Percentiles rank a stretch among this genome's conserved stretches.
Evolutionary conservation across 164 flowering plant species (phyloP).

Genomic region (Liquidambar formosana): DNA sequence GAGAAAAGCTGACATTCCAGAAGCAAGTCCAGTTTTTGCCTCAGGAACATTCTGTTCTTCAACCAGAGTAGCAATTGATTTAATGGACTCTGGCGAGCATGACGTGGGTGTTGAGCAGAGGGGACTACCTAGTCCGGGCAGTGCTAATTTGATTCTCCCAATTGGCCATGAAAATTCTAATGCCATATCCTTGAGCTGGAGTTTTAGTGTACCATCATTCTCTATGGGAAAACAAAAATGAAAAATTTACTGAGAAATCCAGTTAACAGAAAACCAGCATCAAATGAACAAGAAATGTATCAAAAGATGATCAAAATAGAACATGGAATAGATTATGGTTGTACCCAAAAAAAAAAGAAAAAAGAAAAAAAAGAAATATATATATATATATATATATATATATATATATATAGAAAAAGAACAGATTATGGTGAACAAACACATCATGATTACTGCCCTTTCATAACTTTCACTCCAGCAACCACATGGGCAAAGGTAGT

Average conservation of each 20-base stretch:
- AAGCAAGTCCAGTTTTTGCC: constrained; percentile 69
- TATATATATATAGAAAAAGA: too few species aligned
- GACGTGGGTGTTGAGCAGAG: constrained; percentile 45
- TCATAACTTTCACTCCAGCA: too few species aligned
- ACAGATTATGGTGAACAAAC: too few species aligned
- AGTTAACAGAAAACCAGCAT: constrained; percentile 1
- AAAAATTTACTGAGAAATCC: too few species aligned
- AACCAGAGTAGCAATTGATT: constrained; percentile 51
- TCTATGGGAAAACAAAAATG: constrained; percentile 32
- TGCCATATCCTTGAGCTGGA: constrained; percentile 66
- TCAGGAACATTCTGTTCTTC: constrained; percentile 79
- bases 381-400: too few species aligned
- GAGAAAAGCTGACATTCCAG: constrained; percentile 80
- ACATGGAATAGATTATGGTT: neutral
- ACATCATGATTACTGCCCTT: neutral
- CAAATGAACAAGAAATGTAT: neutral
- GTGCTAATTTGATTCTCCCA: constrained; percentile 47
- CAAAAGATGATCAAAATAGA: neutral
- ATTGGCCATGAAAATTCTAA: constrained; percentile 85
- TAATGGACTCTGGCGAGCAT: constrained; percentile 51
- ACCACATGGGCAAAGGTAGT: too few species aligned
- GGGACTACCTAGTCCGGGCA: constrained; percentile 35
- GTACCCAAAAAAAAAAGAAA: too few species aligned
- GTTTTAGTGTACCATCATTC: constrained; percentile 49
- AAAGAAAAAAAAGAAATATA: too few species aligned